phyloP scores from a whole-genome alignment of 257 asterid genomes.

The Solanum sejunctum region DNA sequence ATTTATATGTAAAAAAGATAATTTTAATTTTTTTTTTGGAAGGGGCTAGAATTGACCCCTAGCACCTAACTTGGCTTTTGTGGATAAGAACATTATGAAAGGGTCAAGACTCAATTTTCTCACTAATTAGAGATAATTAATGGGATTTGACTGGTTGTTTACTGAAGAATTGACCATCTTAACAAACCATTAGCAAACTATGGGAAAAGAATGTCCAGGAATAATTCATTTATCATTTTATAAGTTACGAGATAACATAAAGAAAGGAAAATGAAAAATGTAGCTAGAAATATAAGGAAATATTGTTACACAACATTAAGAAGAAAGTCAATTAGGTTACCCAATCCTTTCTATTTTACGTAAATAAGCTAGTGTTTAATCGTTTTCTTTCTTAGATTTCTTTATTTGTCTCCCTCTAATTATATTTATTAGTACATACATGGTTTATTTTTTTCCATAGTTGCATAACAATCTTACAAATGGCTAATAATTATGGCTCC shows the following conservation, averaged over 20 bases:
- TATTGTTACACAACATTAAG: not conserved
- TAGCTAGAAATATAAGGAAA: not conserved
- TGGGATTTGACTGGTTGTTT: not conserved
- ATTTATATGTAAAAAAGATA: not conserved
- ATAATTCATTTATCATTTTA: not conserved
- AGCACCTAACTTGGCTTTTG: not conserved
- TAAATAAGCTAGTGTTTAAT: not conserved
- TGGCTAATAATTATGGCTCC: not conserved
- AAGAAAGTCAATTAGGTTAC: slow-evolving; percentile 2
- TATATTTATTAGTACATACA: not conserved
- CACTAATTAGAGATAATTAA: not conserved
- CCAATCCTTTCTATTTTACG: not conserved
- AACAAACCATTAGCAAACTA: not conserved
- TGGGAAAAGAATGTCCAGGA: not conserved
- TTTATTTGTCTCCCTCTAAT: not conserved
- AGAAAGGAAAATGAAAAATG: not conserved
- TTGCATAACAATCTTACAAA: not conserved
- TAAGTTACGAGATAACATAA: not conserved
- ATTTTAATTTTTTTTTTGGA: too few species aligned
- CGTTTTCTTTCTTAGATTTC: not conserved
- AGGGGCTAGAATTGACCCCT: not conserved
- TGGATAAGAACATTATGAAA: slow-evolving; percentile 9
- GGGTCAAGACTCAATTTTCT: not conserved
- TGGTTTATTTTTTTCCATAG: not conserved
- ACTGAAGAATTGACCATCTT: not conserved